Conservation (phyloP, 495 filamentous ascomycete genomes). For the Penicillium waksmanii region DNA sequence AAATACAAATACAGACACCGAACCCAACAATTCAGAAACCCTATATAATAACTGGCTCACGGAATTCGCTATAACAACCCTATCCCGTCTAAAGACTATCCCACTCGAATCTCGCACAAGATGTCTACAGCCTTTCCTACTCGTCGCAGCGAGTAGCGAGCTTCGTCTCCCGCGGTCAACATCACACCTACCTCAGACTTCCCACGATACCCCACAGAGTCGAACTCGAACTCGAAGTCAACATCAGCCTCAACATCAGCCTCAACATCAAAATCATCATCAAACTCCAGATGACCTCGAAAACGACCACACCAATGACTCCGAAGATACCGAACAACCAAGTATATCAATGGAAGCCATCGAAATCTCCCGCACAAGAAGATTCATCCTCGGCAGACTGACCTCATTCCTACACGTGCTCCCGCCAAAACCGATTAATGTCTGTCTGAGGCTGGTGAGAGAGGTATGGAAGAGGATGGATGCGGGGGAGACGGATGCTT, state of each 20-base stretch:
- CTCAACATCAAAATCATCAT: background rate
- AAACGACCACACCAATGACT: too few species aligned
- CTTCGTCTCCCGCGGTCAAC: constrained; percentile 43
- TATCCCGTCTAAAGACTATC: constrained; percentile 53
- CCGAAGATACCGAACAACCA: constrained; percentile 21
- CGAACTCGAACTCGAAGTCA: background rate
- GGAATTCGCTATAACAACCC: constrained; percentile 55
- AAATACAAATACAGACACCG: background rate
- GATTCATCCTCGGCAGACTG: constrained; percentile 51
- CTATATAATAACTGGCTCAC: constrained; percentile 53
- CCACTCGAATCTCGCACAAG: constrained; percentile 58
- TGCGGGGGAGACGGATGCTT: constrained; percentile 38
- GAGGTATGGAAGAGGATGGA: constrained; percentile 59
- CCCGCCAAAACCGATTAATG: constrained; percentile 56
- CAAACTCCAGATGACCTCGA: background rate
- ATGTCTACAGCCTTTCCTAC: constrained; percentile 57
- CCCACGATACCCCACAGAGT: too few species aligned
- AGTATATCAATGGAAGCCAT: constrained; percentile 50
- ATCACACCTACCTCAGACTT: background rate
- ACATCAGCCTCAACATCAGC: constrained; percentile 5
- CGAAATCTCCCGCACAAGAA: constrained; percentile 49
- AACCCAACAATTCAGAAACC: constrained; percentile 6
- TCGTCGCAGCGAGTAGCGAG: constrained; percentile 55
- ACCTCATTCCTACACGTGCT: constrained; percentile 51
- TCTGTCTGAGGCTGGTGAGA: constrained; percentile 49